A percentile compares a stretch with the other conserved stretches of the same genome.
phyloP scores from a whole-genome alignment of 495 filamentous ascomycete genomes.

The Cercophora sp. region DNA sequence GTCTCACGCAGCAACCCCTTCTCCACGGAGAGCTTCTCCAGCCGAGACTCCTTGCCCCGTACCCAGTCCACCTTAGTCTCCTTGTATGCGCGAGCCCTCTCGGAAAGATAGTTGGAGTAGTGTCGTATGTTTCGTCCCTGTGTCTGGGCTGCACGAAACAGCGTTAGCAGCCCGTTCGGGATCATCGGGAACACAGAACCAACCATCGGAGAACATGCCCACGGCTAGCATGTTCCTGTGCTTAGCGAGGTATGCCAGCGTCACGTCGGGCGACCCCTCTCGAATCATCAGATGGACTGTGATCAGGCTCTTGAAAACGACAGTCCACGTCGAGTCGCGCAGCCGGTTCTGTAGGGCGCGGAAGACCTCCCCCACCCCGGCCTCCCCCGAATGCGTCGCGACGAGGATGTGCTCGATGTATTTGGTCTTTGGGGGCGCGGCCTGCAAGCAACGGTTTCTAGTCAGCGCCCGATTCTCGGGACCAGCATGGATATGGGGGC shows the following conservation, averaged over 20 bases:
- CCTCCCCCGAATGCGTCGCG: conserved; percentile 91
- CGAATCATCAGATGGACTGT: conserved; percentile 96
- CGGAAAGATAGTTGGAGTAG: conserved; percentile 82
- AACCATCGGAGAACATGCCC: conserved; percentile 88
- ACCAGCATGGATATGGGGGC: background rate
- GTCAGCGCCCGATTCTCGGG: too few relatives aligned
- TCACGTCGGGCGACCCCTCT: conserved; percentile 87
- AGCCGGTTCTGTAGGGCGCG: conserved; percentile 82
- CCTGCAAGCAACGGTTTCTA: conserved; percentile 42
- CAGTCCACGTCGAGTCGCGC: conserved; percentile 95
- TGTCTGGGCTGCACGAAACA: conserved; percentile 67
- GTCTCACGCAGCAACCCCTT: conserved; percentile 93
- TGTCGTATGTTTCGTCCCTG: conserved; percentile 93
- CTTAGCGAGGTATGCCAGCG: conserved; percentile 77
- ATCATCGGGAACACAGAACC: conserved; percentile 27
- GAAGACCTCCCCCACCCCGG: conserved; percentile 94
- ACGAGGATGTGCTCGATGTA: conserved; percentile 98
- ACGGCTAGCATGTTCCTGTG: conserved; percentile 81
- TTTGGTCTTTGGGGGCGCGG: conserved; percentile 96
- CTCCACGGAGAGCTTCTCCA: conserved; percentile 84
- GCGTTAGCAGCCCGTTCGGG: conserved; percentile 10
- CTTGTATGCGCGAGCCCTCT: conserved; percentile 75
- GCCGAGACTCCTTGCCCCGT: conserved; percentile 69
- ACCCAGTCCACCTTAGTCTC: conserved; percentile 89
- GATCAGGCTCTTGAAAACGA: conserved; percentile 92